Evolutionary conservation across 768 basidiomycete genomes (phyloP).

Genomic region (Pisolithus microcarpus): DNA sequence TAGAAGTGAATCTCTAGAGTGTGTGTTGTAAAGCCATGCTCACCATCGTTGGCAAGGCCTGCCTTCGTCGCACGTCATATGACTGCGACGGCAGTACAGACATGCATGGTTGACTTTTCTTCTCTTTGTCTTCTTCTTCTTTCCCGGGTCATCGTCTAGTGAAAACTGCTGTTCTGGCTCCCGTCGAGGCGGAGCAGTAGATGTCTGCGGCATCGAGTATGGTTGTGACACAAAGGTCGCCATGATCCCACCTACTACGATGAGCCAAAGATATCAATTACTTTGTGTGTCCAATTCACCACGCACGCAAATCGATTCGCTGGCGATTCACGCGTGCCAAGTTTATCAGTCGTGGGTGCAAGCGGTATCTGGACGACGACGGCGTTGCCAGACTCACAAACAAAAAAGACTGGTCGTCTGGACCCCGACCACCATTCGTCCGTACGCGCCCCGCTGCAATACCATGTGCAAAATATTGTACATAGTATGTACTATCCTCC

Average conservation of each 20-base stretch:
- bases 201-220: constrained; percentile 16
- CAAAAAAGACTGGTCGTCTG: no score
- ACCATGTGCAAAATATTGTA: no score
- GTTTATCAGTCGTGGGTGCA: no score
- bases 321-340: neutral
- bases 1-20: constrained; percentile 4
- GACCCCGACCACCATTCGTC: no score
- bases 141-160: constrained; percentile 28
- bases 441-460: no score
- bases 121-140: constrained; percentile 52
- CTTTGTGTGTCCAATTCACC: neutral
- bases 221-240: constrained; percentile 23
- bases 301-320: neutral
- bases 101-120: constrained; percentile 91
- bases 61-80: constrained; percentile 89
- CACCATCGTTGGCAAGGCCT: constrained; percentile 91
- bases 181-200: constrained; percentile 8
- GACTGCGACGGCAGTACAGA: constrained; percentile 85
- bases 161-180: constrained; percentile 18
- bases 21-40: constrained; percentile 24
- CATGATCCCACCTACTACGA: constrained; percentile 11
- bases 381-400: no score
- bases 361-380: no score
- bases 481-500: no score
- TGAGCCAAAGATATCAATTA: neutral